Conservation (phyloP, 805 yeast species). For the Ogataea thermomethanolica region DNA sequence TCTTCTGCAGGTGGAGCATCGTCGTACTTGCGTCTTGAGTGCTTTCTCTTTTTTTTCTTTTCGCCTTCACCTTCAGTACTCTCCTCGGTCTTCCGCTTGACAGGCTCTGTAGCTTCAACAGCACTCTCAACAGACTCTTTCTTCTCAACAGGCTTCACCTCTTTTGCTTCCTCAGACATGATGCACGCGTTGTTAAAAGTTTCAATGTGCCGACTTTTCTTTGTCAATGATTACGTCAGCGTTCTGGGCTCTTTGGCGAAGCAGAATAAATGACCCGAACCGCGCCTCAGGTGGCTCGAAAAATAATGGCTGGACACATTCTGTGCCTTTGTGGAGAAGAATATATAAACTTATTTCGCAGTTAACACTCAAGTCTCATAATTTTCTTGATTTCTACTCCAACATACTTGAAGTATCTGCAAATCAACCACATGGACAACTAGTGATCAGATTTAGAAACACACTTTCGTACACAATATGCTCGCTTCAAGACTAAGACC, state of each 20-base stretch:
- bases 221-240: slow-evolving; percentile 1
- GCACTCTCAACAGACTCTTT: slow-evolving; percentile 2
- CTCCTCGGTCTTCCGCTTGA: slow-evolving; percentile 11
- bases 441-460: too few relatives aligned
- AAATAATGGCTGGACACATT: slow-evolving; percentile 5
- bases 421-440: too few relatives aligned
- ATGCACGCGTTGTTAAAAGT: slow-evolving; percentile 2
- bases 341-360: slow-evolving; percentile 1
- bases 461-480: too few relatives aligned
- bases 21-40: slow-evolving; percentile 22
- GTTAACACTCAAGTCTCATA: neutral
- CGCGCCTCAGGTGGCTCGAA: slow-evolving; percentile 3
- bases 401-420: too few relatives aligned
- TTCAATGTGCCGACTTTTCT: neutral
- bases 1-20: slow-evolving; percentile 32
- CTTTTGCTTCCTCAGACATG: slow-evolving; percentile 10
- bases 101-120: slow-evolving; percentile 2
- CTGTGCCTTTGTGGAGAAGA: slow-evolving; percentile 8
- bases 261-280: neutral
- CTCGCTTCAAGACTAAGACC: too few relatives aligned
- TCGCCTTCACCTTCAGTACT: slow-evolving; percentile 5
- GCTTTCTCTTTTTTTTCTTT: slow-evolving; percentile 26
- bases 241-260: neutral
- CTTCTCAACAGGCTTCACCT: slow-evolving; percentile 3
- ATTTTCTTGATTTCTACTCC: too few relatives aligned